These are phyloP conservation scores for Tuber magnatum DNA, from an alignment of 495 filamentous ascomycete genomes.

Conservation along the genomic window DNA sequence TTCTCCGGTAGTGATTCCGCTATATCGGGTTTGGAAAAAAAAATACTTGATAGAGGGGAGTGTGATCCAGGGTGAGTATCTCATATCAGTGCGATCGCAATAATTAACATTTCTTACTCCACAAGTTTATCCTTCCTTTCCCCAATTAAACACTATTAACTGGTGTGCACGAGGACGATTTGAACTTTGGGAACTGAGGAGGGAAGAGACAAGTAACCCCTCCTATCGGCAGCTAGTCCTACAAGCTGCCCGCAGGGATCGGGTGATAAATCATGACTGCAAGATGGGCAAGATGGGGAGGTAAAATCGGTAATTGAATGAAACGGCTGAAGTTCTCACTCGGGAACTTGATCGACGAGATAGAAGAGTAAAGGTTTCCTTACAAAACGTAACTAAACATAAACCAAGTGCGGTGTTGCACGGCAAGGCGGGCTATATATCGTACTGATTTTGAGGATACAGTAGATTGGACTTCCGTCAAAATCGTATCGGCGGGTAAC, in stretches of 20 bases:
- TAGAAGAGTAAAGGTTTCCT: background rate
- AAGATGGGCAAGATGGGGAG: background rate
- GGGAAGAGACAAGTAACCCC: background rate
- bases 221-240: background rate
- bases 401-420: background rate
- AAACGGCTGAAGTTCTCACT: background rate
- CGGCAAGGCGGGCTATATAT: background rate
- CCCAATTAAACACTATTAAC: background rate
- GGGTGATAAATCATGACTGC: background rate
- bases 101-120: background rate
- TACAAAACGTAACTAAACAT: background rate
- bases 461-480: background rate
- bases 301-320: background rate
- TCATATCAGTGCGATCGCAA: background rate
- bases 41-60: background rate
- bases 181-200: background rate
- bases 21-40: background rate
- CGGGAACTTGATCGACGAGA: background rate
- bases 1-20: background rate
- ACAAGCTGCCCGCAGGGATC: background rate
- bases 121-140: background rate
- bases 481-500: background rate
- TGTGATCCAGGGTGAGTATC: background rate
- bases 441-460: background rate
- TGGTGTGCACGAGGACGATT: background rate